Evolutionary conservation across 1,284 basidiomycete genomes (phyloP).

Genomic region (Meira nashicola): DNA sequence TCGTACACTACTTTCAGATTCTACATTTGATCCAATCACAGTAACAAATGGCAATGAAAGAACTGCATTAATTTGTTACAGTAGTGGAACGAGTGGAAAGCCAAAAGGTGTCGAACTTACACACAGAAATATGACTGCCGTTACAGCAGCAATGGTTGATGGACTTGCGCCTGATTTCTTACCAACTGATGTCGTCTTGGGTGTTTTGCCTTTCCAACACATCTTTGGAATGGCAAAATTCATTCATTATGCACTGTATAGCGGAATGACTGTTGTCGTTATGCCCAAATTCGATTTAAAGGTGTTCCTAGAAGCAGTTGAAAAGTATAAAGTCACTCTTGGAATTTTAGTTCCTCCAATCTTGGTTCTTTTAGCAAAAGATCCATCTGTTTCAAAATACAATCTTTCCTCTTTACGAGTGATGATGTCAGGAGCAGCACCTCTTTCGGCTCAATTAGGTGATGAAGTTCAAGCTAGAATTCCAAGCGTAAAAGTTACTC

Average conservation of each 20-base stretch:
- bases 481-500: conserved; percentile 37
- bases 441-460: conserved; percentile 65
- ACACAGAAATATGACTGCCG: conserved; percentile 37
- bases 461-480: conserved; percentile 61
- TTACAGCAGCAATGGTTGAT: conserved; percentile 25
- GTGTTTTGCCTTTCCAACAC: conserved; percentile 41
- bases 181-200: conserved; percentile 25
- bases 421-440: conserved; percentile 75
- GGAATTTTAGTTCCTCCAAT: conserved; percentile 78
- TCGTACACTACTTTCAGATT: conserved; percentile 23
- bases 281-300: conserved; percentile 70
- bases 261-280: conserved; percentile 64
- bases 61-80: conserved; percentile 41
- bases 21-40: conserved; percentile 25
- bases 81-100: conserved; percentile 47
- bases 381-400: conserved; percentile 69
- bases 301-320: conserved; percentile 65
- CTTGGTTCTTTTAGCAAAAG: conserved; percentile 68
- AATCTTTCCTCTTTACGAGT: conserved; percentile 64
- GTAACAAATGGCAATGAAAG: conserved; percentile 26
- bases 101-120: conserved; percentile 50
- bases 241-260: conserved; percentile 62
- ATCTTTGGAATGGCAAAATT: conserved; percentile 58
- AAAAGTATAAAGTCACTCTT: conserved; percentile 64
- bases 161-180: conserved; percentile 26